These are phyloP conservation scores for Termitomyces sp. DNA, from an alignment of 768 basidiomycete species.

Conservation along the genomic window DNA sequence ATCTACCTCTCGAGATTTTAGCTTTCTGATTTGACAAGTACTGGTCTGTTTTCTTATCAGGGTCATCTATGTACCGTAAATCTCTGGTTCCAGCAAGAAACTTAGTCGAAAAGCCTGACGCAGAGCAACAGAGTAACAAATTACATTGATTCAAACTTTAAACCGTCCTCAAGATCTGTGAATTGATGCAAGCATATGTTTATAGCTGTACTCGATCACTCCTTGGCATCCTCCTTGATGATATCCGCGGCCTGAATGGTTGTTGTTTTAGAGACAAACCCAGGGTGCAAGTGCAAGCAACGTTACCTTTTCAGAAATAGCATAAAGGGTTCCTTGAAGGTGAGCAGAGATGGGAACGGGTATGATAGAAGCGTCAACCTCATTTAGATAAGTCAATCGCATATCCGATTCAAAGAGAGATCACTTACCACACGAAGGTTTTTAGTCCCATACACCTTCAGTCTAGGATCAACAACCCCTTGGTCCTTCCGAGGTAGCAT, in stretches of 20 bases:
- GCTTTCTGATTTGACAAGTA: no score
- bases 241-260: not conserved
- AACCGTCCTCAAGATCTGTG: no score
- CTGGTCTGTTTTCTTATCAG: no score
- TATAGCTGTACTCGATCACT: no score
- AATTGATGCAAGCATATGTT: no score
- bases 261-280: conserved; percentile 13
- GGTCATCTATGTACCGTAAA: no score
- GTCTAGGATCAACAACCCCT: conserved; percentile 30
- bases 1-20: no score
- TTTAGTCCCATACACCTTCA: conserved; percentile 29
- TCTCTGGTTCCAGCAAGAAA: no score
- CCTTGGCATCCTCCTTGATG: not conserved
- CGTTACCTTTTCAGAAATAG: conserved; percentile 18
- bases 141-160: no score
- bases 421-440: conserved; percentile 31
- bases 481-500: conserved; percentile 17
- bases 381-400: not conserved
- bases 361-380: conserved; percentile 18
- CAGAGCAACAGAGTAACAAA: no score
- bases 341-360: conserved; percentile 14
- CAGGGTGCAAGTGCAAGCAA: conserved; percentile 1
- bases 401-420: not conserved
- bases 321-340: conserved; percentile 13
- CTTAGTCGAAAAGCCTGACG: no score